A percentile compares a stretch with the other conserved stretches of the same genome.
Conservation (phyloP, 129 eudicot species). For the Flaveria trinervia region DNA sequence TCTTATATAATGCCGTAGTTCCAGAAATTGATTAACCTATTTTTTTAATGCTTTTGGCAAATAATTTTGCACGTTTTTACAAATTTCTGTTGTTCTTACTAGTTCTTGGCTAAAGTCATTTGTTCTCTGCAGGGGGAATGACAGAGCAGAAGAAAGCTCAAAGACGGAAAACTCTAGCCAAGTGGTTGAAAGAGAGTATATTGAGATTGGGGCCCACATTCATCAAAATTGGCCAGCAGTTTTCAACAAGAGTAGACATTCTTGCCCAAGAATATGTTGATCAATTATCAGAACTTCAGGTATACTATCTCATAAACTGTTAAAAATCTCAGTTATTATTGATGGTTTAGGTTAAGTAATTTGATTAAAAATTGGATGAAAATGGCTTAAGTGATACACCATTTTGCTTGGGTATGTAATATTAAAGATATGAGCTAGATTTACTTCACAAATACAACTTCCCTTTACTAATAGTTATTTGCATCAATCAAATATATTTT, state of each 20-base stretch:
- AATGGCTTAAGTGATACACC: not conserved
- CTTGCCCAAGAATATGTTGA: slow-evolving; percentile 99
- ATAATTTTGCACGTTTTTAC: not conserved
- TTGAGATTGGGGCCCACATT: slow-evolving; percentile 94
- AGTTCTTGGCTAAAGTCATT: slow-evolving; percentile 19
- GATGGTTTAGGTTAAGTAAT: not conserved
- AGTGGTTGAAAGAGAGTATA: slow-evolving; percentile 92
- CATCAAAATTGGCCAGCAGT: slow-evolving; percentile 96
- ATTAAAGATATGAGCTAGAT: not conserved
- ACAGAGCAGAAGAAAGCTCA: slow-evolving; percentile 77
- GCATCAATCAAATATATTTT: not conserved
- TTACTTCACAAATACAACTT: slow-evolving; percentile 5
- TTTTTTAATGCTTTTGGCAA: slow-evolving; percentile 1
- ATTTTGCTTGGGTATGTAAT: slow-evolving; percentile 5
- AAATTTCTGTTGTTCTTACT: not conserved
- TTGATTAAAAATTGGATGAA: not conserved
- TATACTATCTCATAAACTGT: slow-evolving; percentile 21
- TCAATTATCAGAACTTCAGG: slow-evolving; percentile 99
- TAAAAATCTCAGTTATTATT: slow-evolving; percentile 9
- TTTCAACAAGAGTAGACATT: slow-evolving; percentile 97
- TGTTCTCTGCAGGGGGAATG: slow-evolving; percentile 80
- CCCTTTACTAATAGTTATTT: not conserved
- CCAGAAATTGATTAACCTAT: not conserved
- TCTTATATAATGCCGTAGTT: not conserved
- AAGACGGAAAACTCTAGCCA: slow-evolving; percentile 81